phyloP scores from a whole-genome alignment of 805 yeast genomes.

The Kurtzmaniella cleridarum region DNA sequence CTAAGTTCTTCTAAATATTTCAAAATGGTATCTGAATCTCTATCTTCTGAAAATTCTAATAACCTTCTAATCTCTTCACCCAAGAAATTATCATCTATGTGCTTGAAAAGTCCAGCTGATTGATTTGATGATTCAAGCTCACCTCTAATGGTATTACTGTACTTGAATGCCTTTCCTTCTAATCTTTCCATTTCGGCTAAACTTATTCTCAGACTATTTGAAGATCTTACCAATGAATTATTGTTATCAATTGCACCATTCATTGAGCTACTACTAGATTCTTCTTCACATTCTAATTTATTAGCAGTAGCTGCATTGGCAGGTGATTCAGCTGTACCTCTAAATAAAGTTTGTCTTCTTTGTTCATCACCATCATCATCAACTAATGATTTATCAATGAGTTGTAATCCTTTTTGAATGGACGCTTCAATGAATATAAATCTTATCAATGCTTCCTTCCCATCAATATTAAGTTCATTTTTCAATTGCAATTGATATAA shows the following conservation, averaged over 20 bases:
- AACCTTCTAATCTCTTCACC: constrained; percentile 37
- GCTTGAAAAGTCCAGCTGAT: background rate
- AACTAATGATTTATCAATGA: constrained; percentile 32
- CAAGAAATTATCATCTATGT: constrained; percentile 14
- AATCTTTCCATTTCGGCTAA: constrained; percentile 31
- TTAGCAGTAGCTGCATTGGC: too few relatives aligned
- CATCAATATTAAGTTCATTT: constrained; percentile 55
- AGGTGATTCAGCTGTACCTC: background rate
- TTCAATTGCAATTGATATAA: constrained; percentile 53
- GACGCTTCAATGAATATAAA: constrained; percentile 67
- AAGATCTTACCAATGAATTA: too few relatives aligned
- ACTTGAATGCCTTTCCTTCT: constrained; percentile 36
- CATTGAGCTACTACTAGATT: too few relatives aligned
- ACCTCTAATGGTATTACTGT: constrained; percentile 12
- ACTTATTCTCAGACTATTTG: constrained; percentile 13
- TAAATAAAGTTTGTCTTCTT: background rate
- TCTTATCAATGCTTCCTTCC: constrained; percentile 70
- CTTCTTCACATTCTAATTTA: too few relatives aligned
- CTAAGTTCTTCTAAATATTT: constrained; percentile 26
- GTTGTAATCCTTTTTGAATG: constrained; percentile 49
- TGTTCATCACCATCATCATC: constrained; percentile 6
- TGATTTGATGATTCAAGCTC: constrained; percentile 3
- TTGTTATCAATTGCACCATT: too few relatives aligned
- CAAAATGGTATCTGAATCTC: constrained; percentile 30
- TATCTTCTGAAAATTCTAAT: constrained; percentile 24